These are phyloP conservation scores for Cucurbita argyrosperma DNA, from an alignment of 306 rosid species.

Conservation along the genomic window DNA sequence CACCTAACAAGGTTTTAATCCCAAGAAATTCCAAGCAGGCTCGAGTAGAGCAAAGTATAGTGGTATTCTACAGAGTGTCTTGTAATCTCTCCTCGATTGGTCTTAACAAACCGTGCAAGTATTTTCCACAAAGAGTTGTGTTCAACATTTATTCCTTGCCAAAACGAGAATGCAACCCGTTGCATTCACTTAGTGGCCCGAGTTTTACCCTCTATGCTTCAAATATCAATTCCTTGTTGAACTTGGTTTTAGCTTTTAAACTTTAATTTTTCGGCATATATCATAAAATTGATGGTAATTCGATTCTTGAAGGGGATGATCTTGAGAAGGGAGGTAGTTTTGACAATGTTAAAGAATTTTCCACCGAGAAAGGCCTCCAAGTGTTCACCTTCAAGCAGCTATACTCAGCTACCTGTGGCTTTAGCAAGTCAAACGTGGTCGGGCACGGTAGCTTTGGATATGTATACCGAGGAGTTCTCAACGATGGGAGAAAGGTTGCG, in stretches of 20 bases:
- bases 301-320: constrained; percentile 34
- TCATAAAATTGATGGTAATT: constrained; percentile 11
- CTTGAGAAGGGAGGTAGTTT: constrained; percentile 30
- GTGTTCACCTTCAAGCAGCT: constrained; percentile 86
- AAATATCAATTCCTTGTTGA: not conserved
- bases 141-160: not conserved
- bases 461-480: constrained; percentile 78
- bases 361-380: constrained; percentile 51
- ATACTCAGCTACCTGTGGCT: constrained; percentile 77
- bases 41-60: too few species aligned
- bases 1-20: too few species aligned
- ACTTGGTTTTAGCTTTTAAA: not conserved
- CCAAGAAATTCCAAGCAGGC: too few species aligned
- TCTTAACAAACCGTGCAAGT: too few species aligned
- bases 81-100: too few species aligned
- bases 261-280: constrained; percentile 1
- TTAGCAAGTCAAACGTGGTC: constrained; percentile 79
- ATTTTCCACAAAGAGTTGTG: too few species aligned
- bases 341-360: constrained; percentile 41
- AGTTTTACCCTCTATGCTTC: not conserved
- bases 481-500: constrained; percentile 73
- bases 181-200: not conserved
- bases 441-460: constrained; percentile 85
- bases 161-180: not conserved
- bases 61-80: too few species aligned